A percentile compares a stretch with the other conserved stretches of the same genome.
Evolutionary conservation across 169 alveolate species (phyloP).

Genomic region (Perkinsus chesapeaki): DNA sequence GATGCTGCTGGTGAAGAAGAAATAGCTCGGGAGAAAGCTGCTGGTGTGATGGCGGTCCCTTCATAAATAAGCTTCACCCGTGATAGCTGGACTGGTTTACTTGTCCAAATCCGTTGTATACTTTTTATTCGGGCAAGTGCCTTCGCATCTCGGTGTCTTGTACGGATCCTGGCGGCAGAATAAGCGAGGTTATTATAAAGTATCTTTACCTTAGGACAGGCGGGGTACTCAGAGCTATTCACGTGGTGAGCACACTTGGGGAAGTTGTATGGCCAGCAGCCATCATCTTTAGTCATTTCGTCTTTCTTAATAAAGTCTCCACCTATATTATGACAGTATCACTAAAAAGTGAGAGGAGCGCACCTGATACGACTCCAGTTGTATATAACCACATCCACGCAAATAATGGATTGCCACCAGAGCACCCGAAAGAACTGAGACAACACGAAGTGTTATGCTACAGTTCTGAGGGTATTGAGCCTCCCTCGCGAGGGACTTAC

Average conservation of each 20-base stretch:
- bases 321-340: neutral
- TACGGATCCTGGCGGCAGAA: neutral
- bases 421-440: slow-evolving; percentile 46
- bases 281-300: slow-evolving; percentile 20
- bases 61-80: slow-evolving; percentile 10
- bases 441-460: no score
- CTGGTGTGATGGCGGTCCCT: slow-evolving; percentile 14
- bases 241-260: slow-evolving; percentile 33
- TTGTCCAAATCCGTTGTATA: slow-evolving; percentile 11
- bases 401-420: slow-evolving; percentile 52
- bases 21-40: no score
- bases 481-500: no score
- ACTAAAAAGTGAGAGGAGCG: no score
- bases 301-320: neutral
- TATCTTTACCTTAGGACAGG: neutral
- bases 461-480: no score
- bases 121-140: slow-evolving; percentile 19
- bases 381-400: slow-evolving; percentile 44
- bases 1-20: no score
- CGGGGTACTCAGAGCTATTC: neutral
- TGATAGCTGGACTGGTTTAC: slow-evolving; percentile 15
- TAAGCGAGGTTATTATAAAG: neutral
- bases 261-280: slow-evolving; percentile 39
- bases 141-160: slow-evolving; percentile 21
- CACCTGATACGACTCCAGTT: neutral